Evolutionary conservation across 148 eudicot species (phyloP).

Genomic region (Cornus controversa): DNA sequence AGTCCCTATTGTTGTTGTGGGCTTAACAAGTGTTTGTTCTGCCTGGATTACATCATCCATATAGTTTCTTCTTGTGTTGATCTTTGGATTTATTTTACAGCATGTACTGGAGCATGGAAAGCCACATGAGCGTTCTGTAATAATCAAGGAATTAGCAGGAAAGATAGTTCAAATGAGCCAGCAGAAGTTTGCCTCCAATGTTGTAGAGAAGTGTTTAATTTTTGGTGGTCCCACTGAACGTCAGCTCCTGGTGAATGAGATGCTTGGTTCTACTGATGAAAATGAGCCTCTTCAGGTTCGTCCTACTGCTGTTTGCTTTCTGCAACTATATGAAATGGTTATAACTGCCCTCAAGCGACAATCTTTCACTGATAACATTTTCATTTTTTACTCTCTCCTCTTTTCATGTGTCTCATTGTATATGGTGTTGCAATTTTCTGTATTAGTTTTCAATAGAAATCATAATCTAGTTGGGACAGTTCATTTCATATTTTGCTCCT

Average conservation of each 20-base stretch:
- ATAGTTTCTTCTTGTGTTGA: neutral
- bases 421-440: neutral
- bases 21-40: neutral
- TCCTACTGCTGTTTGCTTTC: neutral
- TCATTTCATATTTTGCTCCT: neutral
- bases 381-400: neutral
- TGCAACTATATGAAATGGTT: neutral
- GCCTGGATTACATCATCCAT: neutral
- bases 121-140: slow-evolving; percentile 78
- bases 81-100: slow-evolving; percentile 33
- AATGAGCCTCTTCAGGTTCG: slow-evolving; percentile 98
- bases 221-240: slow-evolving; percentile 81
- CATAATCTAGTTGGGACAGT: neutral
- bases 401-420: neutral
- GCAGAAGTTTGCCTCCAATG: slow-evolving; percentile 98
- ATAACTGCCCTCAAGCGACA: neutral
- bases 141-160: slow-evolving; percentile 90
- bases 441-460: neutral
- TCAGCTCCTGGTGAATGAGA: slow-evolving; percentile 80
- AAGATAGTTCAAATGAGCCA: slow-evolving; percentile 96
- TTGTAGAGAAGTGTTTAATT: slow-evolving; percentile 90
- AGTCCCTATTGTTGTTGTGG: too few relatives aligned
- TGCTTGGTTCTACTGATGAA: slow-evolving; percentile 98
- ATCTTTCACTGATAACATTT: neutral
- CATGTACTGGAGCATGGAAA: slow-evolving; percentile 96